These are phyloP conservation scores for Dothideomycetes sp. DNA, from an alignment of 2,329 filamentous ascomycete species.

Conservation along the genomic window DNA sequence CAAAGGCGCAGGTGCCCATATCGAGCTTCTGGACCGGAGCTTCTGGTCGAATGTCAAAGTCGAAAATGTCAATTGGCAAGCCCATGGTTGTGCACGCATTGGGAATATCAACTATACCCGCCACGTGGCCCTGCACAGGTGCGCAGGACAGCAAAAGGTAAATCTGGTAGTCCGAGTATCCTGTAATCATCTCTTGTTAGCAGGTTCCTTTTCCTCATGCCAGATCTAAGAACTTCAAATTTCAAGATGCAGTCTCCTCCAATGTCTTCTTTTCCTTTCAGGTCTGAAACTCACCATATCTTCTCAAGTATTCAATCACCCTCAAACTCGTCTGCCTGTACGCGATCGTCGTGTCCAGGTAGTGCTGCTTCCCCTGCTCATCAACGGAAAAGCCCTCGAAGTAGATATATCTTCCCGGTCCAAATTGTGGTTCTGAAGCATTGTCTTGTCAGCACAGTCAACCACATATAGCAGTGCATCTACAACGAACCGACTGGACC, in stretches of 20 bases:
- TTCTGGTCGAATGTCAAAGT: slow-evolving; percentile 75
- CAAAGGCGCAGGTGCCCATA: slow-evolving; percentile 61
- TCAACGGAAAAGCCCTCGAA: slow-evolving; percentile 90
- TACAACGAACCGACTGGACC: no score
- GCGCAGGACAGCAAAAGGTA: slow-evolving; percentile 80
- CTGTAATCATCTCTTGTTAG: not conserved
- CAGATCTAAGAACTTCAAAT: no score
- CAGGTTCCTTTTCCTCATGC: no score
- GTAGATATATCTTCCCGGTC: slow-evolving; percentile 68
- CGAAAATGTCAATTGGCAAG: slow-evolving; percentile 86
- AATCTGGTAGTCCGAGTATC: slow-evolving; percentile 62
- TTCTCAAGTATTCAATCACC: slow-evolving; percentile 66
- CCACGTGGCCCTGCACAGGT: slow-evolving; percentile 77
- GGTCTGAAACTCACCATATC: slow-evolving; percentile 57
- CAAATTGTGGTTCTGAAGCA: slow-evolving; percentile 84
- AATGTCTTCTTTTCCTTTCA: no score
- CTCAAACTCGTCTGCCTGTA: slow-evolving; percentile 73
- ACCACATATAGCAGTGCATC: no score
- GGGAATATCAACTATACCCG: slow-evolving; percentile 81
- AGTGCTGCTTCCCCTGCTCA: slow-evolving; percentile 79
- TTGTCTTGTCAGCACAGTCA: no score
- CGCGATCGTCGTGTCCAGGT: slow-evolving; percentile 74
- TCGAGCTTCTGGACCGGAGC: slow-evolving; percentile 50
- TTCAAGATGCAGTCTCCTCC: no score
- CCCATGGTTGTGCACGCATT: slow-evolving; percentile 86